These are phyloP conservation scores for Parsonsia alboflavescens DNA, from an alignment of 257 asterid genomes.

Conservation along the genomic window DNA sequence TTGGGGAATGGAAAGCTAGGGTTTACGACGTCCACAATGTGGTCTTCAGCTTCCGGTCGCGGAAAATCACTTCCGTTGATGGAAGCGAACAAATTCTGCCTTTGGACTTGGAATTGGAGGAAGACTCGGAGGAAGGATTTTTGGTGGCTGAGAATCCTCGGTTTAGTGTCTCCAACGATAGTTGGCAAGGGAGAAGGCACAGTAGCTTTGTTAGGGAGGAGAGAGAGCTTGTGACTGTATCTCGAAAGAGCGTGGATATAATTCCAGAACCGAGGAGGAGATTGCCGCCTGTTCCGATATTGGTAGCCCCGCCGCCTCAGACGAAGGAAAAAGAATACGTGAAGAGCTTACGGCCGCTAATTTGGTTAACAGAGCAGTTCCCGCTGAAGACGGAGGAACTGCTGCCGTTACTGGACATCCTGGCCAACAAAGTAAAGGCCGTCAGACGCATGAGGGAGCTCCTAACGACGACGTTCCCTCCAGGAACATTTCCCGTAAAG, in stretches of 20 bases:
- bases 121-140: constrained; percentile 78
- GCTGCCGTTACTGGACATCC: constrained; percentile 79
- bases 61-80: constrained; percentile 54
- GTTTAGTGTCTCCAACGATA: constrained; percentile 54
- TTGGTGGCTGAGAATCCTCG: constrained; percentile 91
- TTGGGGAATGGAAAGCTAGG: constrained; percentile 84
- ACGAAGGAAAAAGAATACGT: constrained; percentile 88
- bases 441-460: constrained; percentile 92
- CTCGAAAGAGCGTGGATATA: constrained; percentile 87
- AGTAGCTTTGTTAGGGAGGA: constrained; percentile 86
- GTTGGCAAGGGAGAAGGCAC: constrained; percentile 54
- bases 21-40: constrained; percentile 93
- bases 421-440: constrained; percentile 85
- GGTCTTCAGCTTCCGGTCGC: constrained; percentile 65
- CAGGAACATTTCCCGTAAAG: constrained; percentile 91
- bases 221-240: constrained; percentile 64
- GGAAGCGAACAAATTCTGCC: constrained; percentile 79
- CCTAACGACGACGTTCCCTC: constrained; percentile 87
- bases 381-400: constrained; percentile 92
- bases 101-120: constrained; percentile 60
- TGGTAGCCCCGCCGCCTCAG: constrained; percentile 64
- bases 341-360: constrained; percentile 65
- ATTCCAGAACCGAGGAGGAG: constrained; percentile 59
- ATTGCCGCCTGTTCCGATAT: constrained; percentile 30
- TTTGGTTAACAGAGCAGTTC: constrained; percentile 88